phyloP scores from a whole-genome alignment of 768 basidiomycete genomes.

The Coprinopsis marcescibilis region DNA sequence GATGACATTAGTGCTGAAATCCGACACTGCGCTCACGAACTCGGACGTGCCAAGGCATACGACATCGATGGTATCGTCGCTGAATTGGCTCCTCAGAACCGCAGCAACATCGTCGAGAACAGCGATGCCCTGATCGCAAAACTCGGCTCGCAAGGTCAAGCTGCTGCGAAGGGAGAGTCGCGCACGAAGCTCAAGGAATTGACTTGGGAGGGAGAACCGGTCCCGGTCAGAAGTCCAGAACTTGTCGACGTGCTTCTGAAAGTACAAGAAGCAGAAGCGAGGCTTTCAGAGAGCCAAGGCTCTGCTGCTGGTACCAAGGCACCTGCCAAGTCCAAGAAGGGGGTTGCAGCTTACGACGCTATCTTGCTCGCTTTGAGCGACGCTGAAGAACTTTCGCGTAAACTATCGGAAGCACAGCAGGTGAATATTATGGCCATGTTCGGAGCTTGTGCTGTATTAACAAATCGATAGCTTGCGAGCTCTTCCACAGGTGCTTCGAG shows the following conservation, averaged over 20 bases:
- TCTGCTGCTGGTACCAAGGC: constrained; percentile 24
- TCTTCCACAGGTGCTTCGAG: constrained; percentile 28
- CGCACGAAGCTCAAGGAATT: constrained; percentile 56
- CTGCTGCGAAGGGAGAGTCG: constrained; percentile 28
- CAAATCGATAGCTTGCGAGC: too few species aligned
- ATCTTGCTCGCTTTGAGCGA: constrained; percentile 83
- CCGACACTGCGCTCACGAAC: constrained; percentile 85
- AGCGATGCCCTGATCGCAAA: constrained; percentile 50
- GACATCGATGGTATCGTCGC: constrained; percentile 72
- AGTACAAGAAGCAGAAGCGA: constrained; percentile 72
- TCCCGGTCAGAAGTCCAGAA: constrained; percentile 88
- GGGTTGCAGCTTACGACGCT: constrained; percentile 83
- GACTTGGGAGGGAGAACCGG: constrained; percentile 74
- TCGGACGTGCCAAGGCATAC: constrained; percentile 73
- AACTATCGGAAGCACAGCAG: constrained; percentile 80
- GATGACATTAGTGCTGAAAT: constrained; percentile 91
- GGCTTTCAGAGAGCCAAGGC: constrained; percentile 35
- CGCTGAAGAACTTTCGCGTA: constrained; percentile 79
- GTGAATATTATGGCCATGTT: too few species aligned
- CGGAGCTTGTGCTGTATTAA: too few species aligned
- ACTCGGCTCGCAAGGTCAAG: constrained; percentile 40
- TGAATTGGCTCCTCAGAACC: constrained; percentile 53
- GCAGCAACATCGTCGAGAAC: constrained; percentile 56
- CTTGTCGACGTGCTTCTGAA: constrained; percentile 81
- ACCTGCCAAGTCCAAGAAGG: constrained; percentile 51